Evolutionary conservation across 108 stramenopile genomes (phyloP).

Genomic region (Fistulifera pelliculosa): DNA sequence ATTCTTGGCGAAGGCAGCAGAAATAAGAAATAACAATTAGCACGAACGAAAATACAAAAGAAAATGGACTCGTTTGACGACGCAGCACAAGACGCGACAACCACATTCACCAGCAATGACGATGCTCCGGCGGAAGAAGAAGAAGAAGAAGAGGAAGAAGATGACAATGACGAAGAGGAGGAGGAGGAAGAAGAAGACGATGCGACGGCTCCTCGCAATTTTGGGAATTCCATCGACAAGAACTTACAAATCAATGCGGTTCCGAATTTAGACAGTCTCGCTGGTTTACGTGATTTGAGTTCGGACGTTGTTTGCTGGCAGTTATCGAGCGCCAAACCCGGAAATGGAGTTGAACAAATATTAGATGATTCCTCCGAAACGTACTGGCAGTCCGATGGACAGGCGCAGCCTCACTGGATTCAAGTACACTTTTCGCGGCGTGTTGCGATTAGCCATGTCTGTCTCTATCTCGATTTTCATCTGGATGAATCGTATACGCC

Average conservation of each 20-base stretch:
- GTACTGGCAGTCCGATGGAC: slow-evolving; percentile 95
- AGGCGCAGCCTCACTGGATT: slow-evolving; percentile 84
- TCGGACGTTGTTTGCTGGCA: slow-evolving; percentile 83
- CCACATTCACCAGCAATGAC: slow-evolving; percentile 1
- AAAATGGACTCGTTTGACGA: too few relatives aligned
- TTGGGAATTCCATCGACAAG: slow-evolving; percentile 5
- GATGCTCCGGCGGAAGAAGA: slow-evolving; percentile 12
- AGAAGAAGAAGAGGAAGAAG: slow-evolving; percentile 13
- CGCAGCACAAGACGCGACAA: too few relatives aligned
- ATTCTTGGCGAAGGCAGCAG: too few relatives aligned
- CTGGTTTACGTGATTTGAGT: slow-evolving; percentile 73
- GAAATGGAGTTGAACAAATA: slow-evolving; percentile 95
- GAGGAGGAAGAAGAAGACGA: slow-evolving; percentile 20
- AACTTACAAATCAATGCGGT: slow-evolving; percentile 47
- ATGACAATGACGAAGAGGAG: slow-evolving; percentile 13
- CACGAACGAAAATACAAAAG: too few relatives aligned
- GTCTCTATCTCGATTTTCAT: slow-evolving; percentile 87
- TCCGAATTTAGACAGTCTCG: slow-evolving; percentile 36
- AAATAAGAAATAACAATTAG: too few relatives aligned
- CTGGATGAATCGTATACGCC: slow-evolving; percentile 93
- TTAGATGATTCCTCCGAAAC: slow-evolving; percentile 69
- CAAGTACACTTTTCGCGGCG: slow-evolving; percentile 90
- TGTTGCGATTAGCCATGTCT: slow-evolving; percentile 75
- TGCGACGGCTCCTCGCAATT: not conserved
- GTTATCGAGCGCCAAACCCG: slow-evolving; percentile 91